phyloP scores from a whole-genome alignment of 495 filamentous ascomycete genomes.

The Annulohypoxylon stygium region DNA sequence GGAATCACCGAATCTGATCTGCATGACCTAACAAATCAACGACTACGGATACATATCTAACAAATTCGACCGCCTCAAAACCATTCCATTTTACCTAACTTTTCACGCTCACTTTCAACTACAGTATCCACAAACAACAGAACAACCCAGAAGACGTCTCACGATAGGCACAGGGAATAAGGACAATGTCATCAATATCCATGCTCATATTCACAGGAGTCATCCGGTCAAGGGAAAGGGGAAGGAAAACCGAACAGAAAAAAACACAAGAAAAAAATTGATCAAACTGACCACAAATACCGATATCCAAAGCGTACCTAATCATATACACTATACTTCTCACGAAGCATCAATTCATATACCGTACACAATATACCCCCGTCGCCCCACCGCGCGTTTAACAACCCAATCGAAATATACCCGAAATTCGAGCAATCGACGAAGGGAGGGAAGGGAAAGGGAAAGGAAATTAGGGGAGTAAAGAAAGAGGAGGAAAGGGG shows the following conservation, averaged over 20 bases:
- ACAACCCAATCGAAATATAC: slow-evolving; percentile 26
- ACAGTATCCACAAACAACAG: slow-evolving; percentile 4
- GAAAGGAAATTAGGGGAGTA: not conserved
- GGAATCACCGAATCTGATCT: not conserved
- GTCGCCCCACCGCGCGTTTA: slow-evolving; percentile 37
- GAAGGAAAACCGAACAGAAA: slow-evolving; percentile 7
- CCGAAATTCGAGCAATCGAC: slow-evolving; percentile 38
- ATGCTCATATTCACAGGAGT: slow-evolving; percentile 9
- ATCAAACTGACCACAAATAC: slow-evolving; percentile 14
- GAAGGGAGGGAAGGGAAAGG: not conserved
- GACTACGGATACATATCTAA: slow-evolving; percentile 14
- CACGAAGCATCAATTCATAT: slow-evolving; percentile 44
- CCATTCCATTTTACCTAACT: not conserved
- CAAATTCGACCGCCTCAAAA: not conserved
- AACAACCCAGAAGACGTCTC: slow-evolving; percentile 21
- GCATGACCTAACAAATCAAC: not conserved
- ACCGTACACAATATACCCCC: slow-evolving; percentile 42
- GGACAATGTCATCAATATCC: slow-evolving; percentile 13
- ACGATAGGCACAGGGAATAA: slow-evolving; percentile 13
- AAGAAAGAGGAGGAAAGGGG: not conserved
- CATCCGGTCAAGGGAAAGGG: slow-evolving; percentile 15
- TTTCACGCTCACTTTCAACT: slow-evolving; percentile 5
- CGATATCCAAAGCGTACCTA: slow-evolving; percentile 35
- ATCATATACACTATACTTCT: slow-evolving; percentile 46
- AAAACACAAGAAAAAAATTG: slow-evolving; percentile 21